Evolutionary conservation across 1,284 basidiomycete genomes (phyloP).

Genomic region (Cerrena zonata): DNA sequence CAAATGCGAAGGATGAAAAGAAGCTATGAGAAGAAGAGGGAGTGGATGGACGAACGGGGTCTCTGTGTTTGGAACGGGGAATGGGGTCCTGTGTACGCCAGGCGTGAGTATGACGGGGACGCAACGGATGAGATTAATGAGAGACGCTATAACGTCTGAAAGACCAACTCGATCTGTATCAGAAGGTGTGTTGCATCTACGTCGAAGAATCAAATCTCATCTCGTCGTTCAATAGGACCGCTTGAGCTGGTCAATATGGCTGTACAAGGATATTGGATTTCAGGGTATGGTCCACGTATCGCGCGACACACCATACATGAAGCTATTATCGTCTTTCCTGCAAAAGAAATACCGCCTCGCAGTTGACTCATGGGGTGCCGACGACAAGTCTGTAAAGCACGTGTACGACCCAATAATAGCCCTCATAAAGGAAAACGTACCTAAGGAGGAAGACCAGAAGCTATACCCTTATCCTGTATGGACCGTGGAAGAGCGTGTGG

Average conservation of each 20-base stretch:
- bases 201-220: background rate
- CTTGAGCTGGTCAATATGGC: constrained; percentile 52
- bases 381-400: constrained; percentile 47
- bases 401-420: constrained; percentile 55
- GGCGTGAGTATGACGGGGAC: constrained; percentile 52
- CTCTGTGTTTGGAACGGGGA: constrained; percentile 76
- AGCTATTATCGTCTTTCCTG: constrained; percentile 40
- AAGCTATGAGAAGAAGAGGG: constrained; percentile 61
- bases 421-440: constrained; percentile 43
- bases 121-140: constrained; percentile 61
- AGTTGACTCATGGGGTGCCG: constrained; percentile 63
- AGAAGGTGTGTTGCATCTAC: constrained; percentile 24
- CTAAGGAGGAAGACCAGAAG: constrained; percentile 31
- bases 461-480: constrained; percentile 51
- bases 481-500: constrained; percentile 41
- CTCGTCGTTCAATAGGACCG: constrained; percentile 19
- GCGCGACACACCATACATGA: constrained; percentile 45
- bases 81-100: constrained; percentile 66
- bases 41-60: constrained; percentile 60
- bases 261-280: constrained; percentile 56
- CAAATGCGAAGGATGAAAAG: constrained; percentile 48
- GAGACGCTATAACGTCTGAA: constrained; percentile 49
- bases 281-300: constrained; percentile 48
- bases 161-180: constrained; percentile 45
- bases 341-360: constrained; percentile 60